A percentile compares a stretch with the other conserved stretches of the same genome.
phyloP scores from a whole-genome alignment of 495 filamentous ascomycete genomes.

The Choiromyces venosus region DNA sequence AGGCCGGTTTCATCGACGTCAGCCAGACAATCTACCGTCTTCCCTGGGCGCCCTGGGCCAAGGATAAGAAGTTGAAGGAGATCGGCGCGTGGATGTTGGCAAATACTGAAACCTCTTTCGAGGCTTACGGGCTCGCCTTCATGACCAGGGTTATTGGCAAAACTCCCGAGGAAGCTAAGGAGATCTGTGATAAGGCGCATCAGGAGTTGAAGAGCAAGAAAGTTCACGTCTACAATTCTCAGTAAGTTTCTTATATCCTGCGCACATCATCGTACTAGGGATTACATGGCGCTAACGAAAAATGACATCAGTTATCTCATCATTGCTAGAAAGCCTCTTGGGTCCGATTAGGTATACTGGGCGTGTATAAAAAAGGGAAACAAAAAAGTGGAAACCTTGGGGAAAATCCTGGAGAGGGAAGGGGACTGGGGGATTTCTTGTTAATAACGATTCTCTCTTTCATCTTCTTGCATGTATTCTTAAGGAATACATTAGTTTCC shows the following conservation, averaged over 20 bases:
- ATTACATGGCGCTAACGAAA: not conserved
- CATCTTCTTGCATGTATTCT: not conserved
- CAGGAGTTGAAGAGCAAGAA: slow-evolving; percentile 47
- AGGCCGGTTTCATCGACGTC: not conserved
- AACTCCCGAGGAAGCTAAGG: slow-evolving; percentile 47
- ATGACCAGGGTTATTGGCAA: slow-evolving; percentile 12
- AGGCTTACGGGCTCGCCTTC: slow-evolving; percentile 10
- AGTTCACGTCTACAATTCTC: slow-evolving; percentile 43
- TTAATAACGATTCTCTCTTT: not conserved
- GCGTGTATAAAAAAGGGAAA: not conserved
- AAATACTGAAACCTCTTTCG: slow-evolving; percentile 29
- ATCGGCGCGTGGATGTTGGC: slow-evolving; percentile 11
- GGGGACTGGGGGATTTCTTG: too few relatives aligned
- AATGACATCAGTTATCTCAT: not conserved
- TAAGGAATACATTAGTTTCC: not conserved
- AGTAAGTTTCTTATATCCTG: not conserved
- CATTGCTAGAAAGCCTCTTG: not conserved
- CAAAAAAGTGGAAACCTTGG: not conserved
- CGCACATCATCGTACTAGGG: not conserved
- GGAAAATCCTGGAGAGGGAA: not conserved
- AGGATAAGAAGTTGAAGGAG: slow-evolving; percentile 15
- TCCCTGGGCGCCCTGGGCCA: slow-evolving; percentile 7
- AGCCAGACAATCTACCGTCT: not conserved
- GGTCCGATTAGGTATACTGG: not conserved
- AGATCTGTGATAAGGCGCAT: slow-evolving; percentile 50